Conservation (phyloP, 169 alveolate species). For the Babesia gibsoni region DNA sequence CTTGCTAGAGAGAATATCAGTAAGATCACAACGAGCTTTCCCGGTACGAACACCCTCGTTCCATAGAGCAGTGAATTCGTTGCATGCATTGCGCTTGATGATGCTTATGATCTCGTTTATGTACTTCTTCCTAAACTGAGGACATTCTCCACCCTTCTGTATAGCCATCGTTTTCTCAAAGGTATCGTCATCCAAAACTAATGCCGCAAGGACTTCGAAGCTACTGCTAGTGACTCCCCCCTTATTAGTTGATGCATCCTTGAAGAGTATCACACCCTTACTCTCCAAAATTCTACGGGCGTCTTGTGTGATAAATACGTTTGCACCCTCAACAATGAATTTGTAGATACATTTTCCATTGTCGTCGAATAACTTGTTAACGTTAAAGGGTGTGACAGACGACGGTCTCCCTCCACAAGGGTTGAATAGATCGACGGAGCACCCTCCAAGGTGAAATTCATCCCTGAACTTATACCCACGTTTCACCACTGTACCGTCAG, state of each 20-base stretch:
- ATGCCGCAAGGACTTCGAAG: constrained; percentile 82
- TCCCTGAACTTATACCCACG: constrained; percentile 80
- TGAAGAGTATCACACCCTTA: constrained; percentile 76
- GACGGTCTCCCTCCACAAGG: constrained; percentile 90
- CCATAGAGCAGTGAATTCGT: constrained; percentile 73
- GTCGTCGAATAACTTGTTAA: constrained; percentile 65
- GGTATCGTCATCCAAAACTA: constrained; percentile 71
- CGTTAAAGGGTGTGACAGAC: constrained; percentile 76
- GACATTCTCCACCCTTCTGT: constrained; percentile 22
- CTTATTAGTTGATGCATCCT: constrained; percentile 82
- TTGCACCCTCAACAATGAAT: constrained; percentile 85
- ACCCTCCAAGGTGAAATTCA: constrained; percentile 67
- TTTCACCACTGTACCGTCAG: constrained; percentile 73
- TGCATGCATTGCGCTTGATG: constrained; percentile 65
- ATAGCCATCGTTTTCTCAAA: constrained; percentile 40
- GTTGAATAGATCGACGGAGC: constrained; percentile 78
- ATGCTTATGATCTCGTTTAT: constrained; percentile 69
- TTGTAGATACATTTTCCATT: constrained; percentile 67
- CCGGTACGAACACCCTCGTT: constrained; percentile 75
- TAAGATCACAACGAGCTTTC: constrained; percentile 75
- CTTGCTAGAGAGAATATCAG: constrained; percentile 75
- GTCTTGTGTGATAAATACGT: constrained; percentile 82
- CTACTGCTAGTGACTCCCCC: constrained; percentile 87
- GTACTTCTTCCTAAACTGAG: constrained; percentile 66
- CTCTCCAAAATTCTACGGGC: constrained; percentile 77